Evolutionary conservation across 176 grass and related monocot genomes (phyloP).

Genomic region (Bromus sterilis): DNA sequence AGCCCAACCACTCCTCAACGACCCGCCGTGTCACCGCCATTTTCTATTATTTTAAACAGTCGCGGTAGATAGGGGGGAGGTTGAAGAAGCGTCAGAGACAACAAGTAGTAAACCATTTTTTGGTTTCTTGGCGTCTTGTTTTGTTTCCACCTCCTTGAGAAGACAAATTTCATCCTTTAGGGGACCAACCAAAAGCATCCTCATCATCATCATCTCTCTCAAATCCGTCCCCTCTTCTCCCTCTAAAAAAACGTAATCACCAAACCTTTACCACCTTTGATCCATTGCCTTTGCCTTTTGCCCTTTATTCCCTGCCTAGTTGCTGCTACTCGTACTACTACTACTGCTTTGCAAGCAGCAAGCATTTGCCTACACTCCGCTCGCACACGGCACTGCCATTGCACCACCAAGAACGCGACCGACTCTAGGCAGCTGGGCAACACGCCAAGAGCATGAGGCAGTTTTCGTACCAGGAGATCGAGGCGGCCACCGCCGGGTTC

Average conservation of each 20-base stretch:
- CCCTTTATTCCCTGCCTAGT: constrained; percentile 34
- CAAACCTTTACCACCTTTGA: constrained; percentile 52
- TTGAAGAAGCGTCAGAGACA: not conserved
- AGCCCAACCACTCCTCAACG: constrained; percentile 25
- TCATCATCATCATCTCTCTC: constrained; percentile 4
- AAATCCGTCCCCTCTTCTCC: not conserved
- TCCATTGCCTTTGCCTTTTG: constrained; percentile 34
- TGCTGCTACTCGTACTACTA: constrained; percentile 20
- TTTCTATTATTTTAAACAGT: not conserved
- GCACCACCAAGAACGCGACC: not conserved
- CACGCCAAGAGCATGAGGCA: constrained; percentile 44
- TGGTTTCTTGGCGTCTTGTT: not conserved
- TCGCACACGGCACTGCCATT: constrained; percentile 1
- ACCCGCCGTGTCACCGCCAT: not conserved
- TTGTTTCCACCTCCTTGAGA: constrained; percentile 13
- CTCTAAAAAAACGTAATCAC: constrained; percentile 35
- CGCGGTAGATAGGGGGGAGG: not conserved
- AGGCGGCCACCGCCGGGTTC: constrained; percentile 66
- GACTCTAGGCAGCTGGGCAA: not conserved
- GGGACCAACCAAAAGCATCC: constrained; percentile 43
- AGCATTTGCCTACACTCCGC: not conserved
- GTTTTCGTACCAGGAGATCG: constrained; percentile 67
- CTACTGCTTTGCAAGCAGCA: not conserved
- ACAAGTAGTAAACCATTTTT: constrained; percentile 9
- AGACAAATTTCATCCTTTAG: constrained; percentile 46